Percentiles rank a stretch among this genome's conserved stretches.
Evolutionary conservation across 805 yeast species (phyloP).

Genomic region (Nematodospora valgi): DNA sequence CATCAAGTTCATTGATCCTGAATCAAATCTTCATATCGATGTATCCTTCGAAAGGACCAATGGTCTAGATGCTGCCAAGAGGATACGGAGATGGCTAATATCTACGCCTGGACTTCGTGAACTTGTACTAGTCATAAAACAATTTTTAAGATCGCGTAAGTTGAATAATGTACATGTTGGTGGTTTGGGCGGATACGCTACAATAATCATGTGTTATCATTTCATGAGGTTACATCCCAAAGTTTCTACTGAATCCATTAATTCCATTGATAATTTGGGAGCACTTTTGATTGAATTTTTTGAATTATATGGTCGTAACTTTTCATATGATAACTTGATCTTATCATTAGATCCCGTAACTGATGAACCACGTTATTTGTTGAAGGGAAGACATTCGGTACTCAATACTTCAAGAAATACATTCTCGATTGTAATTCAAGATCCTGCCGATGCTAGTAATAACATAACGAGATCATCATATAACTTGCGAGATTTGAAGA

Average conservation of each 20-base stretch:
- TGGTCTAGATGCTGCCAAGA: constrained; percentile 78
- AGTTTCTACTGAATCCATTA: constrained; percentile 60
- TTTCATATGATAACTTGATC: constrained; percentile 78
- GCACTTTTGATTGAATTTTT: constrained; percentile 85
- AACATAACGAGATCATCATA: constrained; percentile 84
- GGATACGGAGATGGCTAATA: constrained; percentile 70
- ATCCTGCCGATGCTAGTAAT: constrained; percentile 81
- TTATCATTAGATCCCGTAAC: constrained; percentile 54
- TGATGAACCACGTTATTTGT: constrained; percentile 57
- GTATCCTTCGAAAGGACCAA: constrained; percentile 83
- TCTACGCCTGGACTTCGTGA: constrained; percentile 79
- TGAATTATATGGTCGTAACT: constrained; percentile 85
- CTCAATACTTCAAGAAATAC: constrained; percentile 50
- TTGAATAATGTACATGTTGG: constrained; percentile 88
- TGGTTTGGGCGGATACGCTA: constrained; percentile 91
- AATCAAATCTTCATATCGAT: constrained; percentile 73
- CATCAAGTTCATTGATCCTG: constrained; percentile 79
- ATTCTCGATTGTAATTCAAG: constrained; percentile 75
- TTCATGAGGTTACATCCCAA: constrained; percentile 80
- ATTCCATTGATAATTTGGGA: constrained; percentile 75
- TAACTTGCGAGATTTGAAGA: constrained; percentile 72
- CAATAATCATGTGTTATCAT: constrained; percentile 81
- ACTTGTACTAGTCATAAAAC: constrained; percentile 77
- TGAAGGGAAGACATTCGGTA: constrained; percentile 52
- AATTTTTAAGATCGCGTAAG: constrained; percentile 72